Base-by-base conservation (phyloP, 768 basidiomycete genomes). In the Lactarius hatsudake region DNA sequence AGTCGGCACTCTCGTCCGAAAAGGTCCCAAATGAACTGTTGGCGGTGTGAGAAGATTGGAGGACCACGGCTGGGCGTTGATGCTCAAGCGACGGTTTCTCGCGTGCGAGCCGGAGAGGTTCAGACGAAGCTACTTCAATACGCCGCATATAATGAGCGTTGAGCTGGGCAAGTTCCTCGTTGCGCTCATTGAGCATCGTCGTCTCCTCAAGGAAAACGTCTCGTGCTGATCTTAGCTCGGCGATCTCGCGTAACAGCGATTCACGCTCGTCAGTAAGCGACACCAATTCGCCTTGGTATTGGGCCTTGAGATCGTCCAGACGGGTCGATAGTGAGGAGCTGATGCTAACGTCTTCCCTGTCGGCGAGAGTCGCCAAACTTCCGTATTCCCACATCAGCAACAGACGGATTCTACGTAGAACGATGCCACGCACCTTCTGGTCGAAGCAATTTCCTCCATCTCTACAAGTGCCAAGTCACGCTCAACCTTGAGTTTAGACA, bases 161-260 rank as follows among this genome's bases (percentile, higher is more conserved):
- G 54, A 98, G 84, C 75, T 94, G 91, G 1, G 91, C 90, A 7
- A 99, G 83, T 75, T 96, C 93, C 72, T 96, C 94, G 78, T 98
- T 98, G 58, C 94, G 87, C 7, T 88, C 88, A 74, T 93, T 94
- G 59, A 99, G 83, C 26, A 89, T 88, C 0, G 94, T 90, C 0
- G 94, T 92, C 79, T 99, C 97, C 73, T 96, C 96, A 48, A 96
- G 79, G 77, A 91, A 90, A 51, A 89, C 84, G 70, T 97, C 94
- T 38, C 93, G 86, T 1, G 91, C 87, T 18, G 91, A 89, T 74
- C 87, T 88, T 59, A 99, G 87, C 72, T 98, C 96, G 3, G 82
- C 80, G 63, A 98, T 87, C 77, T 98, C 96, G 56, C 93, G 83
- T 26, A 81, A 75, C 34, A 98, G 79, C 2, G 82, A 81, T 72